Conservation (phyloP, 768 basidiomycete genomes). For the Mycena chlorophos region DNA sequence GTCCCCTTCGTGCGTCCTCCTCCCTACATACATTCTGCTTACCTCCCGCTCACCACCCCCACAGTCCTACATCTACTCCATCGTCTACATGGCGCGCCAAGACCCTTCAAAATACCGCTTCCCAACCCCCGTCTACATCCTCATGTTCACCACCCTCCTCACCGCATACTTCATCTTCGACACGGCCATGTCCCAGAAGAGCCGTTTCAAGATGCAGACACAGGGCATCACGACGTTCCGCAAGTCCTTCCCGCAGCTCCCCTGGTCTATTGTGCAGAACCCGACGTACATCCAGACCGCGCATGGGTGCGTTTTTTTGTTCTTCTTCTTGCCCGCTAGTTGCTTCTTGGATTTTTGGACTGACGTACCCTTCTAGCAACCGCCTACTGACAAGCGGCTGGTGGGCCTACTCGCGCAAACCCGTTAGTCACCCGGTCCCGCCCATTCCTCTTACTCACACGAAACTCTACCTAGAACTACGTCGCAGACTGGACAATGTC, state of each 20-base stretch:
- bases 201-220: conserved; percentile 95
- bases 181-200: conserved; percentile 94
- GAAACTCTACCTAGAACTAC: conserved; percentile 65
- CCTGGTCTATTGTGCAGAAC: conserved; percentile 77
- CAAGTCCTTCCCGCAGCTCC: conserved; percentile 92
- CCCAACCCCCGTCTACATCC: conserved; percentile 70
- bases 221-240: conserved; percentile 85
- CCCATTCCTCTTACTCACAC: not conserved
- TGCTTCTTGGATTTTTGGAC: no score
- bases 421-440: conserved; percentile 47
- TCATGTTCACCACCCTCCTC: conserved; percentile 74
- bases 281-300: conserved; percentile 91
- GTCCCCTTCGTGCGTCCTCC: conserved; percentile 73
- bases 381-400: conserved; percentile 89
- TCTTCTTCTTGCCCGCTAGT: not conserved
- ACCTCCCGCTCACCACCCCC: not conserved
- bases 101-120: conserved; percentile 86
- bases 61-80: conserved; percentile 94
- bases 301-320: conserved; percentile 63
- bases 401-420: conserved; percentile 95
- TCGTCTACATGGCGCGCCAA: conserved; percentile 96
- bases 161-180: conserved; percentile 93
- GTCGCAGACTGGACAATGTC: conserved; percentile 90
- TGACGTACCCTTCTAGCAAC: conserved; percentile 52
- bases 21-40: conserved; percentile 3